Conservation (phyloP, 139 green algal genomes). For the Eudorina sp. region DNA sequence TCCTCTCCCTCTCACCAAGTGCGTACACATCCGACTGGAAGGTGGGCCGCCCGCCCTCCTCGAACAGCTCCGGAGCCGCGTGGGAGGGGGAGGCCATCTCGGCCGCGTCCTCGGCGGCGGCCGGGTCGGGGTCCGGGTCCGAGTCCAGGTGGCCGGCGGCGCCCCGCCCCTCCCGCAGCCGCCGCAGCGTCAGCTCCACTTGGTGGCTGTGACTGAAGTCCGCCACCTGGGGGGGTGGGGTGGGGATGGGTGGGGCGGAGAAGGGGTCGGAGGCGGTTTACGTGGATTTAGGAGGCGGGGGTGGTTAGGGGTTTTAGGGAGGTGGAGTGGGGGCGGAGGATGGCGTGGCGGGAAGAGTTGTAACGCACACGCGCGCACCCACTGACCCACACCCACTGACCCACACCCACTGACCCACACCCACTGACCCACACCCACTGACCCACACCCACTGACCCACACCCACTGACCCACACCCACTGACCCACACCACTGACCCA, state of each 20-base stretch:
- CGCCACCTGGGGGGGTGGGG: constrained; percentile 11
- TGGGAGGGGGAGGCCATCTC: constrained; percentile 19
- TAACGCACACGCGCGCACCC: no score
- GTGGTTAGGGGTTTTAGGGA: neutral
- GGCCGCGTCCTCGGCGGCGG: neutral
- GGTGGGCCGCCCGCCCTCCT: neutral
- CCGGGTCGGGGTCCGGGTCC: no score
- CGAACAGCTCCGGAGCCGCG: constrained; percentile 46
- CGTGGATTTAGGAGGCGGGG: neutral
- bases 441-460: no score
- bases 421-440: no score
- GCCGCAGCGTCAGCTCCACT: neutral
- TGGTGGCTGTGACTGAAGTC: constrained; percentile 37
- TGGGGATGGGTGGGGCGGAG: no score
- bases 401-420: no score
- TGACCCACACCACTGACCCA: no score
- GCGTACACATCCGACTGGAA: constrained; percentile 37
- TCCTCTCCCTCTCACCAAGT: constrained; percentile 6
- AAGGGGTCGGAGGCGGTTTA: neutral
- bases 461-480: no score
- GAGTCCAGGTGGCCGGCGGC: neutral
- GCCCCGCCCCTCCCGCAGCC: neutral
- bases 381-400: no score
- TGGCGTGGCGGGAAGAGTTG: no score
- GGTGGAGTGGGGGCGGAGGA: no score